Base-by-base conservation (phyloP, 2,329 filamentous ascomycete species). In the Chaetothyriales sp. region DNA sequence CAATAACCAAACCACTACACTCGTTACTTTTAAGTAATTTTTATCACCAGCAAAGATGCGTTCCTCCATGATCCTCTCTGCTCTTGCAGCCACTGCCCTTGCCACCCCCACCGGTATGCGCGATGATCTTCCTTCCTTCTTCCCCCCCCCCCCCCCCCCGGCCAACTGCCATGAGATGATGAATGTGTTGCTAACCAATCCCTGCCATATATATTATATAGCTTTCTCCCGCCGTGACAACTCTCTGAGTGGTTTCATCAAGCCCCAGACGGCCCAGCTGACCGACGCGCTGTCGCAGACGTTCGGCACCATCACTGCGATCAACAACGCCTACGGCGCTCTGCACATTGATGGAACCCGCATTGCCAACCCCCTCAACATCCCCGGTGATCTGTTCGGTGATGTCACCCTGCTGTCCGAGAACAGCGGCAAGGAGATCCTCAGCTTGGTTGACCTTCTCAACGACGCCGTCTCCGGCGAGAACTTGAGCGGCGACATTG, bases 1-100 rank as follows among this genome's bases (percentile, higher is more conserved):
- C 6, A 49, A 49, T 18, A 20, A 18, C 47, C 43, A 19, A 42
- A 36, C 46, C 43, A 25, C 22, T 6, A 25, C 49, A 50, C 43
- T 49, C 45, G 18, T 46, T 44, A 42, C 36, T 49, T 28, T 18
- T 12, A 42, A 18, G 49, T 25, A 28, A 43, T 47, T 25, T 46
- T 2, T 26, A 9, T 49, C 19, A 49, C 20, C 25, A 43, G 25
- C 42, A n/a, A 59, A 53, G 12, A 59, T 59, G 58, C 58, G 58
- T 57, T 61, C 65, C 42, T 46, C 56, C 50, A 45, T 52, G 28
- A 20, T 57, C 51, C 22, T 57, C 49, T 47, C 54, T 7, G 44
- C 51, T 44, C 50, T 58, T 10, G 39, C 57, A 46, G 48, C 54
- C 47, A 51, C 54, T 15, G 53, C 50, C 28, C 46, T 56, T 49